Evolutionary conservation across 257 asterid genomes (phyloP).

Genomic region (Marsdenia floribunda): DNA sequence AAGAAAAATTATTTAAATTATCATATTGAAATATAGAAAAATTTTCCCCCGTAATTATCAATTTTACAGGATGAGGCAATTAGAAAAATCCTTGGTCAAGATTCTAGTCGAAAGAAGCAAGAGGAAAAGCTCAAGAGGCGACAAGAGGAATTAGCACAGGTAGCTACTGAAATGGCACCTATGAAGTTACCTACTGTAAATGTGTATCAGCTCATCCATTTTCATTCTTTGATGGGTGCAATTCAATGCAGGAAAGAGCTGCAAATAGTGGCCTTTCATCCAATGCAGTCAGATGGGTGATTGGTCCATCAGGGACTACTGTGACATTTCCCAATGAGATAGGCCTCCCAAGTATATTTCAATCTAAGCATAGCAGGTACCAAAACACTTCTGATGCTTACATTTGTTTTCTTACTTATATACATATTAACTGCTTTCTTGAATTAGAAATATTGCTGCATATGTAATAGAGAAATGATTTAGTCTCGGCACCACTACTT

Average conservation of each 20-base stretch:
- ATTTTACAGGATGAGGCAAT: slow-evolving; percentile 80
- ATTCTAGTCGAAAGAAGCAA: slow-evolving; percentile 75
- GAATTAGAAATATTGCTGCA: not conserved
- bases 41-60: not conserved
- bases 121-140: slow-evolving; percentile 64
- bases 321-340: slow-evolving; percentile 75
- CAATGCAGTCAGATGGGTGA: slow-evolving; percentile 67
- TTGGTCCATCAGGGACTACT: slow-evolving; percentile 75
- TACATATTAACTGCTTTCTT: not conserved
- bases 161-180: slow-evolving; percentile 9
- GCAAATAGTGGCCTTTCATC: slow-evolving; percentile 38
- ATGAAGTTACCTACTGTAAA: not conserved
- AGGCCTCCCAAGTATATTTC: slow-evolving; percentile 79
- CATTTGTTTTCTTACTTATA: not conserved
- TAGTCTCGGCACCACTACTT: not conserved
- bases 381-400: not conserved
- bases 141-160: slow-evolving; percentile 62
- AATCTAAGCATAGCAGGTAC: slow-evolving; percentile 65
- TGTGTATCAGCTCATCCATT: not conserved
- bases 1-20: not conserved
- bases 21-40: not conserved
- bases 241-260: slow-evolving; percentile 53
- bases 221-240: not conserved
- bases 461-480: not conserved
- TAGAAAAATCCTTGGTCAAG: slow-evolving; percentile 83